Percentiles rank a stretch among this genome's conserved stretches.
Evolutionary conservation across 1,139 yeast species (phyloP).

Genomic region (Lodderomyces theae): DNA sequence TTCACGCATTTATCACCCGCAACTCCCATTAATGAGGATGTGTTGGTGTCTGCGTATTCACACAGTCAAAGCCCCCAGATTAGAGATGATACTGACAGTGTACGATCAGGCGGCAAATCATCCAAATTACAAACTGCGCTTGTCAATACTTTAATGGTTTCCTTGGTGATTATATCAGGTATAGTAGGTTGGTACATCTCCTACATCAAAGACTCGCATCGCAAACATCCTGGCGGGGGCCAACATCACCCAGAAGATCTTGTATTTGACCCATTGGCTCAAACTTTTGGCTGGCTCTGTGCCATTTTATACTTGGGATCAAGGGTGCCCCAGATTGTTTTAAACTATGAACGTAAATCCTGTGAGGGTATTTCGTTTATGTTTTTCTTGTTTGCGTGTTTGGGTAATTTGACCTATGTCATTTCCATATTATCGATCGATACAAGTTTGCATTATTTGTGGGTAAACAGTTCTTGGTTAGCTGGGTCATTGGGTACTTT

Average conservation of each 20-base stretch:
- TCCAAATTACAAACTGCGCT: constrained; percentile 25
- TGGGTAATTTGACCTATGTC: constrained; percentile 88
- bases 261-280: constrained; percentile 74
- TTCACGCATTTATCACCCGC: constrained; percentile 86
- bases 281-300: constrained; percentile 87
- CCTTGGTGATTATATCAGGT: constrained; percentile 71
- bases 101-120: constrained; percentile 10
- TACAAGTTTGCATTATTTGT: constrained; percentile 61
- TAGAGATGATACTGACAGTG: constrained; percentile 2
- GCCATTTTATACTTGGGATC: constrained; percentile 85
- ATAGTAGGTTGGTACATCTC: constrained; percentile 83
- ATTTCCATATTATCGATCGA: constrained; percentile 78
- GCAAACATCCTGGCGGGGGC: constrained; percentile 29
- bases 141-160: constrained; percentile 63
- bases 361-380: constrained; percentile 91
- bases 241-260: constrained; percentile 36
- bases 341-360: constrained; percentile 79
- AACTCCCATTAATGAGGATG: constrained; percentile 74
- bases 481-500: constrained; percentile 91
- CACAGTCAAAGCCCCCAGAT: constrained; percentile 20
- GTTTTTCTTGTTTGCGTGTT: constrained; percentile 88
- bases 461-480: constrained; percentile 88
- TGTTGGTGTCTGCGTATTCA: constrained; percentile 54
- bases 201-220: constrained; percentile 35
- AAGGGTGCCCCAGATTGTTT: constrained; percentile 80